Evolutionary conservation across 192 early-diverging fungal genomes (phyloP), one percentile per base, ranked within the genome.

Genomic region (Gamsiella multidivaricata): DNA sequence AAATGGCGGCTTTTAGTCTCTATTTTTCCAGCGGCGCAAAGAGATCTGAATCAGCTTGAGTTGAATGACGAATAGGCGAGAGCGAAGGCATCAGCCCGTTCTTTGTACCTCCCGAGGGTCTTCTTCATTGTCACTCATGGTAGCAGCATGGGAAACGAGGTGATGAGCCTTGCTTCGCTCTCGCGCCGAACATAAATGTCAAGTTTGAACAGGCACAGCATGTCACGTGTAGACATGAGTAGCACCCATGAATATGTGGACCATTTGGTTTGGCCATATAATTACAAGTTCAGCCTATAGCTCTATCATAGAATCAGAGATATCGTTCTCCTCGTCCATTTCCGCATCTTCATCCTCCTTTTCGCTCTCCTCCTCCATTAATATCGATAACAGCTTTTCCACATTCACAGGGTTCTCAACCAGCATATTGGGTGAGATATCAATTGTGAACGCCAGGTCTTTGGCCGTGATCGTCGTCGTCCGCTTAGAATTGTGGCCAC

Each of bases 361-460:
- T 41, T 88, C 80, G 55, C 86, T 88, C 22, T 84, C 81, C 37
- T 81, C 85, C 20, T 84, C 81, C 56, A 69, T 73, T 29, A 86
- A 52, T 7, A 87, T 74, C 5, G 76, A 70, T 14, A 82, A 67
- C 14, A 87, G 46, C 22, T 84, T 85, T 67, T 91, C 89, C 11
- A 86, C 82, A 55, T 87, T 88, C 49, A 86, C 61, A 9, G 89
- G 88, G 36, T 82, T 86, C 71, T 92, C 89, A 6, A 89, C 89
- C 5, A 89, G 79, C 29, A 84, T 81, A 64, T 80, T 86, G n/a
- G 91, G 91, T n/a, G 85, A 85, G 29, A 89, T 70, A 33, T 83
- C 83, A 29, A 91, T 82, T 17, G 91, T 83, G 62, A 92, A 91
- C 12, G 87, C 85, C 15, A 92, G 82, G 31, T 92, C 91, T 22